Evolutionary conservation across 2,329 filamentous ascomycete genomes (phyloP).

Genomic region (Golovinomyces cichoracearum): DNA sequence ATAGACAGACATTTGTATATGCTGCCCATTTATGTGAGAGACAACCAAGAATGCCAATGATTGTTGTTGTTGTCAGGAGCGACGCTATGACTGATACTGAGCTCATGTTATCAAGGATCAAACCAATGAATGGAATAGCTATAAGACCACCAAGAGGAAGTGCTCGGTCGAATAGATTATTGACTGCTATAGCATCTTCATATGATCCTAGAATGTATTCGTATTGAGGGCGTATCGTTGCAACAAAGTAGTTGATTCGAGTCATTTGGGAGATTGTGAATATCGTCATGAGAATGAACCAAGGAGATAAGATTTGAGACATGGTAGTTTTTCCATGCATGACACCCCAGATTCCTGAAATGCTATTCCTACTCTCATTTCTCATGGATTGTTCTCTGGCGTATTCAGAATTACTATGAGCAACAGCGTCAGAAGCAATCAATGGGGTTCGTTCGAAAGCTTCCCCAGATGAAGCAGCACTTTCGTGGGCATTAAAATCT

Average conservation of each 20-base stretch:
- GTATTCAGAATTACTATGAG: constrained; percentile 38
- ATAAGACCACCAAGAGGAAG: constrained; percentile 60
- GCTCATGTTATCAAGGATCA: constrained; percentile 49
- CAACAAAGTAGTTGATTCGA: constrained; percentile 79
- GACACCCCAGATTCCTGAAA: constrained; percentile 55
- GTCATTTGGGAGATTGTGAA: constrained; percentile 55
- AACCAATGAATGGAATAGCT: constrained; percentile 67
- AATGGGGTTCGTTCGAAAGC: constrained; percentile 3
- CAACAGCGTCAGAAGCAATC: constrained; percentile 28
- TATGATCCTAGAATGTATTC: constrained; percentile 41
- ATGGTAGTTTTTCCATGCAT: constrained; percentile 47
- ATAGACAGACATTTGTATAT: constrained; percentile 51
- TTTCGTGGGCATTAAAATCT: constrained; percentile 28
- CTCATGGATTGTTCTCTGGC: constrained; percentile 36
- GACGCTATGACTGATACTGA: constrained; percentile 44
- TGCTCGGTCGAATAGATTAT: constrained; percentile 66
- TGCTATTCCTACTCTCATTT: constrained; percentile 43
- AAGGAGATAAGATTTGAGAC: constrained; percentile 52
- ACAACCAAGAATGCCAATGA: constrained; percentile 52
- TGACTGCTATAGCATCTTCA: constrained; percentile 38
- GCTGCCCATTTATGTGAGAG: constrained; percentile 45
- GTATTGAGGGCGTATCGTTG: constrained; percentile 64
- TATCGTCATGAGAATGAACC: constrained; percentile 62
- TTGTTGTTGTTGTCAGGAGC: constrained; percentile 44
- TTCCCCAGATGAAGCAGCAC: constrained; percentile 17